phyloP scores from a whole-genome alignment of 139 green algal species.

The Pseudopediastrum boryanum region DNA sequence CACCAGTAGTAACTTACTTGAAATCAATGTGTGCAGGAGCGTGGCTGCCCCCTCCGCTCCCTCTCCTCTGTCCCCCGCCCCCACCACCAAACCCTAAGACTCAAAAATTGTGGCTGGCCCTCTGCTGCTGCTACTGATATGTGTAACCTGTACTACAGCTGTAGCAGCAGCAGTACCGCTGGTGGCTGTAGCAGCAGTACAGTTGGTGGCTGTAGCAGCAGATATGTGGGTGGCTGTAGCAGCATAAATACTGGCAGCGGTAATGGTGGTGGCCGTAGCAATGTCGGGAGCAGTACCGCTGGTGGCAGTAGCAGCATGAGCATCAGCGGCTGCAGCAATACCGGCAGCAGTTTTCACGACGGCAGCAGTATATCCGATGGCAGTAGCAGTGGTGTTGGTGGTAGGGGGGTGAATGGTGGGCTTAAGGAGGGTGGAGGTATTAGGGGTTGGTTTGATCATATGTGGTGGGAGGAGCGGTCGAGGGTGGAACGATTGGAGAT shows the following conservation, averaged over 20 bases:
- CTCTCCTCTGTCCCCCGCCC: conserved; percentile 61
- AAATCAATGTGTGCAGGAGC: conserved; percentile 11
- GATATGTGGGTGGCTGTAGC: not conserved
- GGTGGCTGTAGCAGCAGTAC: too few relatives aligned
- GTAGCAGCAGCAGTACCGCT: not conserved
- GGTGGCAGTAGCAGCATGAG: not conserved
- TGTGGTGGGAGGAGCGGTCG: not conserved
- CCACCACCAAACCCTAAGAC: conserved; percentile 67
- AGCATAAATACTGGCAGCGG: not conserved
- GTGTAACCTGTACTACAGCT: not conserved
- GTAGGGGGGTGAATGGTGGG: not conserved
- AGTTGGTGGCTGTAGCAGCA: not conserved
- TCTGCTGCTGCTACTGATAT: conserved; percentile 19
- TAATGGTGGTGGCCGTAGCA: not conserved
- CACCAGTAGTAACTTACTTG: too few relatives aligned
- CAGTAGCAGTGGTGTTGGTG: not conserved
- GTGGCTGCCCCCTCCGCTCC: conserved; percentile 83
- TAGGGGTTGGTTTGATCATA: conserved; percentile 3
- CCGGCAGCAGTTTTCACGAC: not conserved
- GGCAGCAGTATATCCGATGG: not conserved
- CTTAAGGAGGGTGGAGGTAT: not conserved
- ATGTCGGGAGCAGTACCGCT: not conserved
- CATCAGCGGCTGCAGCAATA: not conserved
- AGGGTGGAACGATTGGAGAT: conserved; percentile 71
- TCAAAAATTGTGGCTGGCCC: conserved; percentile 28